Conservation (phyloP, 2,329 filamentous ascomycete species). For the Colletotrichum liriopes region DNA sequence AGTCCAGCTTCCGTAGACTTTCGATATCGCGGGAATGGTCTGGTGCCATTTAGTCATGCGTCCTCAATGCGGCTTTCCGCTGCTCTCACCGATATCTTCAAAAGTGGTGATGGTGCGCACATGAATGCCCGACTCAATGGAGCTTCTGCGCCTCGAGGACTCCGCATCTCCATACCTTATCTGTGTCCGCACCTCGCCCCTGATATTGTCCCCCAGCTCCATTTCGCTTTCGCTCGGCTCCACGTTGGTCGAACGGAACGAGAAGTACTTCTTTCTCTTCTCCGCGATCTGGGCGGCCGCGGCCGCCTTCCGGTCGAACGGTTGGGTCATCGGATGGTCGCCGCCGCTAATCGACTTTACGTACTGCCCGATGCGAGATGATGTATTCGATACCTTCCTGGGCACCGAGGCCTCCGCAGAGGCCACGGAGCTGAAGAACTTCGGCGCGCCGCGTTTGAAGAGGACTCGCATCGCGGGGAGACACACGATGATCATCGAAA, state of each 20-base stretch:
- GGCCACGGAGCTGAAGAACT: slow-evolving; percentile 22
- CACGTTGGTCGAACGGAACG: not conserved
- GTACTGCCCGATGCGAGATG: slow-evolving; percentile 8
- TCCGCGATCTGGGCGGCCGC: slow-evolving; percentile 20
- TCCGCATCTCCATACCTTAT: slow-evolving; percentile 42
- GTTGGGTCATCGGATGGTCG: not conserved
- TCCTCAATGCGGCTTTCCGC: not conserved
- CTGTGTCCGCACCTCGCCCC: slow-evolving; percentile 52
- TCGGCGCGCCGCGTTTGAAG: slow-evolving; percentile 41
- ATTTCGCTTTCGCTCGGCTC: slow-evolving; percentile 48
- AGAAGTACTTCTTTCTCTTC: slow-evolving; percentile 29
- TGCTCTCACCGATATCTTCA: not conserved
- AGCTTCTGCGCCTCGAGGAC: slow-evolving; percentile 11
- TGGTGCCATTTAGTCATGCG: not conserved
- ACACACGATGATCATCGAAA: slow-evolving; percentile 59
- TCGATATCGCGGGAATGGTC: not conserved
- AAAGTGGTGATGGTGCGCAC: slow-evolving; percentile 43
- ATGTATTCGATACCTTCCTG: slow-evolving; percentile 14
- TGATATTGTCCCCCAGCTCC: slow-evolving; percentile 50
- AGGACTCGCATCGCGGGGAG: slow-evolving; percentile 57
- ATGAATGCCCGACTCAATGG: slow-evolving; percentile 43
- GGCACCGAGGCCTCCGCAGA: slow-evolving; percentile 9
- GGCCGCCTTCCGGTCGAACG: slow-evolving; percentile 12
- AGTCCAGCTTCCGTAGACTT: slow-evolving; percentile 1
- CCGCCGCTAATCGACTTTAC: slow-evolving; percentile 3